A percentile compares a stretch with the other conserved stretches of the same genome.
These are phyloP conservation scores for Blastobotrys arbuscula DNA, from an alignment of 1,139 yeast genomes.

Conservation along the genomic window DNA sequence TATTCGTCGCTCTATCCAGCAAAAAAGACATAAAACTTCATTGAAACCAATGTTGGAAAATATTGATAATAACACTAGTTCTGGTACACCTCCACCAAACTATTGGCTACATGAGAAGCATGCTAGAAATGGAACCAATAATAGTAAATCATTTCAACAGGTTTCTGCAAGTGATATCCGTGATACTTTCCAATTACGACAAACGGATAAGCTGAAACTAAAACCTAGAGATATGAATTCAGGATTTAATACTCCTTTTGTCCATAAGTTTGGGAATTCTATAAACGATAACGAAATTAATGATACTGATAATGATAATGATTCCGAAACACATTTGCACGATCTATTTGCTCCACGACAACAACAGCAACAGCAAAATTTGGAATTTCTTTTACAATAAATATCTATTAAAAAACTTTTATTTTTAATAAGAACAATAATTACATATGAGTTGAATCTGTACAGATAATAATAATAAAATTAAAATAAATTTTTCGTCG, in stretches of 20 bases:
- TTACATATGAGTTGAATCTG: conserved; percentile 6
- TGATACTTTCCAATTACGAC: not conserved
- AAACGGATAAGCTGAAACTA: not conserved
- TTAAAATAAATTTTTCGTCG: conserved; percentile 1
- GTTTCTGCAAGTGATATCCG: not conserved
- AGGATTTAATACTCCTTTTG: not conserved
- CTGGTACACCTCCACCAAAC: conserved; percentile 1
- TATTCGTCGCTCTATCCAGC: not conserved
- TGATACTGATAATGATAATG: not conserved
- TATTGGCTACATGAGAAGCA: not conserved
- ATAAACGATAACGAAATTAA: not conserved
- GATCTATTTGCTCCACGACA: not conserved
- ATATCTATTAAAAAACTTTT: too few relatives aligned
- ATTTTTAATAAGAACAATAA: not conserved
- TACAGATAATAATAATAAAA: not conserved
- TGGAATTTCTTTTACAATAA: not conserved
- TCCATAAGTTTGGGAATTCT: too few relatives aligned
- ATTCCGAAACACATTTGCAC: too few relatives aligned
- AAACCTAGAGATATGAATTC: not conserved
- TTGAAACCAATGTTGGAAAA: not conserved
- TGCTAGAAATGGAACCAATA: not conserved
- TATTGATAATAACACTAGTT: not conserved
- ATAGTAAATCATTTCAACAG: not conserved
- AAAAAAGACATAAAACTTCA: not conserved
- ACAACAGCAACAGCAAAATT: not conserved